phyloP scores from a whole-genome alignment of 1,139 yeast species.

The Pneumocystis murina region DNA sequence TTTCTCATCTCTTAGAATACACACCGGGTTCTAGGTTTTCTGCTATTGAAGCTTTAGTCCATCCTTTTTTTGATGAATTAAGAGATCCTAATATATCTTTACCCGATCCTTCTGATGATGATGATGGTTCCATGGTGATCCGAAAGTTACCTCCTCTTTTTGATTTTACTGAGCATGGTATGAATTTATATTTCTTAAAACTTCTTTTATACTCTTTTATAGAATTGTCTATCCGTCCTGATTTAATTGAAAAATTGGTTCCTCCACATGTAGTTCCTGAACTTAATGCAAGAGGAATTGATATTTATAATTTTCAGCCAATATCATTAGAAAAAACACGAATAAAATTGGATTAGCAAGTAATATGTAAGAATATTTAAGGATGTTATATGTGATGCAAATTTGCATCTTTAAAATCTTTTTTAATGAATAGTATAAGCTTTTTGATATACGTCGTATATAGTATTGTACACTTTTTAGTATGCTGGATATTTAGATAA shows the following conservation, averaged over 20 bases:
- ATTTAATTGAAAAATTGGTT: conserved; percentile 25
- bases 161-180: conserved; percentile 23
- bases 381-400: not conserved
- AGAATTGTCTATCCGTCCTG: conserved; percentile 30
- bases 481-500: not conserved
- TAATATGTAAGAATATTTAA: not conserved
- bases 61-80: conserved; percentile 65
- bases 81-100: conserved; percentile 39
- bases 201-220: not conserved
- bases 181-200: not conserved
- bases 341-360: conserved; percentile 14
- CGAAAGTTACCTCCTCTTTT: conserved; percentile 29
- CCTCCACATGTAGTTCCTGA: conserved; percentile 28
- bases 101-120: conserved; percentile 33
- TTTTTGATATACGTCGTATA: not conserved
- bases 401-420: not conserved
- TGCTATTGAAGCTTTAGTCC: conserved; percentile 53
- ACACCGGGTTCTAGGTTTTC: conserved; percentile 59
- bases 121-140: conserved; percentile 17
- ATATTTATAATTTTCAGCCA: conserved; percentile 26
- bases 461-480: not conserved
- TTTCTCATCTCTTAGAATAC: conserved; percentile 50
- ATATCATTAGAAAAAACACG: conserved; percentile 21
- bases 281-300: conserved; percentile 23
- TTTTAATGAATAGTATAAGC: not conserved